Evolutionary conservation across 495 filamentous ascomycete genomes (phyloP).

Genomic region (Podospora comata): DNA sequence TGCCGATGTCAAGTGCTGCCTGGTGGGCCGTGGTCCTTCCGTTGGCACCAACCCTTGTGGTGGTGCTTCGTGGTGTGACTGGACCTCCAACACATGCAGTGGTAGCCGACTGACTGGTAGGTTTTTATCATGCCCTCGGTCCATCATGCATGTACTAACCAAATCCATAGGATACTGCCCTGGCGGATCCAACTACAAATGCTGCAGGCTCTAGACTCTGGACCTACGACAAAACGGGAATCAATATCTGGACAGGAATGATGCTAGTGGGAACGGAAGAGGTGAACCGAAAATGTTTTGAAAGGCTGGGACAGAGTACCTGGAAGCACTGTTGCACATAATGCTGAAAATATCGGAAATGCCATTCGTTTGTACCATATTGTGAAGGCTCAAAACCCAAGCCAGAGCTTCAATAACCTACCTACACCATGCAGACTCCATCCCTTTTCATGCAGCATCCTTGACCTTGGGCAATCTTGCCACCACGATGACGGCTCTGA

Average conservation of each 20-base stretch:
- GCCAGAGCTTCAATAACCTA: no score
- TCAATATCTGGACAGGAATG: no score
- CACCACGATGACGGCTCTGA: background rate
- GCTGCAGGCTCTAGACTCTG: background rate
- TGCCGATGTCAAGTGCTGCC: constrained; percentile 19
- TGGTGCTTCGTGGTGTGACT: background rate
- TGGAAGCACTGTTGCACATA: no score
- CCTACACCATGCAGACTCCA: no score
- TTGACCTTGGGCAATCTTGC: background rate
- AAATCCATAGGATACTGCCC: background rate
- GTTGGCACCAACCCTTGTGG: background rate
- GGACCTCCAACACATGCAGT: background rate
- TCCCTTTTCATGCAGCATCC: background rate
- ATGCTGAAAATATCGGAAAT: no score
- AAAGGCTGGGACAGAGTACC: no score
- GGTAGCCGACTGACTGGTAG: background rate
- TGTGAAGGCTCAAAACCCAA: no score
- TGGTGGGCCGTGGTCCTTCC: constrained; percentile 3
- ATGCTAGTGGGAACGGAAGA: no score
- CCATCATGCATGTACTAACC: background rate
- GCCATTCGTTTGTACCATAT: no score
- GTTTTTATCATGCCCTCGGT: background rate
- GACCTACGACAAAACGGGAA: no score
- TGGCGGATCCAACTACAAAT: background rate
- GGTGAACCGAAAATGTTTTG: no score